Conservation (phyloP, 2,329 filamentous ascomycete genomes). For the Emmonsiellopsis sp. region DNA sequence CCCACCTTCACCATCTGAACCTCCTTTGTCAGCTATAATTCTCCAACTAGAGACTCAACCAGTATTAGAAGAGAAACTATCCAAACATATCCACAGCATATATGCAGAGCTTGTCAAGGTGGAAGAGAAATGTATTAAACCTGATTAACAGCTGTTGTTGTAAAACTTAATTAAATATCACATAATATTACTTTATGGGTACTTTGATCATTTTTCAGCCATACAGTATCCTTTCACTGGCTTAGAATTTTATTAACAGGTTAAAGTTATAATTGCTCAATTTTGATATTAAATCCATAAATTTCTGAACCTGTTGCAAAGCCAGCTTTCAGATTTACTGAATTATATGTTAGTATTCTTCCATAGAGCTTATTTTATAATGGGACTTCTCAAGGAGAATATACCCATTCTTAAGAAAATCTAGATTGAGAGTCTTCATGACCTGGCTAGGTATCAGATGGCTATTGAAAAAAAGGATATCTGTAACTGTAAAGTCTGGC, state of each 20-base stretch:
- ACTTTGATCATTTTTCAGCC: constrained; percentile 79
- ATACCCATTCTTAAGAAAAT: constrained; percentile 75
- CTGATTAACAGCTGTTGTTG: constrained; percentile 64
- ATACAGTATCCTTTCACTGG: constrained; percentile 76
- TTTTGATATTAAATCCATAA: constrained; percentile 92
- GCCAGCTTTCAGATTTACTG: constrained; percentile 63
- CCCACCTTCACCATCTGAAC: too few species aligned
- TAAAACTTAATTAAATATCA: constrained; percentile 75
- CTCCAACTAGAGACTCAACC: too few species aligned
- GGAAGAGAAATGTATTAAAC: constrained; percentile 76
- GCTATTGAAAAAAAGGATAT: constrained; percentile 80
- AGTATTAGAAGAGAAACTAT: too few species aligned
- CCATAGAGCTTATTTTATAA: constrained; percentile 85
- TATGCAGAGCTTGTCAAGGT: constrained; percentile 79
- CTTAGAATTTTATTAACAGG: constrained; percentile 56
- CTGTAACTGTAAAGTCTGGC: constrained; percentile 70
- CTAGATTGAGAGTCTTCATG: constrained; percentile 89
- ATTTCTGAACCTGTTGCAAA: constrained; percentile 67
- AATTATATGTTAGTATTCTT: constrained; percentile 92
- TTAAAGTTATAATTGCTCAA: constrained; percentile 77
- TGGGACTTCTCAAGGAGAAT: constrained; percentile 77
- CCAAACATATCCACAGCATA: constrained; percentile 41
- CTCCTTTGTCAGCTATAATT: too few species aligned
- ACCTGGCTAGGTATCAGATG: constrained; percentile 80
- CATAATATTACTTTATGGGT: constrained; percentile 68